Base-by-base conservation (phyloP, 805 yeast species). In the Wickerhamiella kurtzmanii region DNA sequence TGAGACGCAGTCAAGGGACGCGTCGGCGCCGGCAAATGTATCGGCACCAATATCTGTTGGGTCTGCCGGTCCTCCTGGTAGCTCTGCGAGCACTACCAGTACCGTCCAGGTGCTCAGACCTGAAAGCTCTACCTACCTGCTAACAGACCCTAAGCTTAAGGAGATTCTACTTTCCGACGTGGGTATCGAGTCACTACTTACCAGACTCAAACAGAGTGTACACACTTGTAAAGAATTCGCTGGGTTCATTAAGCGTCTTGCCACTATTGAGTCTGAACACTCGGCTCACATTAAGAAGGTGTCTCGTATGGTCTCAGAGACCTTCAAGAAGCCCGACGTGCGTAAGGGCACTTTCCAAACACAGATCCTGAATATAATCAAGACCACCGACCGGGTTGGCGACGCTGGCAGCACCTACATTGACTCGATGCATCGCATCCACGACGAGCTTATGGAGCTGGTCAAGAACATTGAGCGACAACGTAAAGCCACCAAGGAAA, bases 201-300 rank as follows among this genome's bases (percentile, higher is more conserved):
- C 71, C 1, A 71, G 94, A 38, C 70, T 88, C 48, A 89, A 89
- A 64, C 89, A 81, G 62, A 77, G 87, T 48, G 71, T 88, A 40
- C 71, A 72, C 50, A 79, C 94, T 0, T 80, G 94, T 53, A 95
- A 87, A 57, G 97, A 92, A 59, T 80, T 86, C 56, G 71, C 85
- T 22, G 76, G 77, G 54, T 92, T 76, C 62, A 68, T 89, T 47
- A 82, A 81, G 60, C 83, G 80, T 64, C 81, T 83, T 56, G 86
- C 86, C 22, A 66, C 74, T 32, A 72, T 80, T 45, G 96, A 86
- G 62, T 83, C 80, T 53, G 94, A 82, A 48, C 83, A 85, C 53
- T 76, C 76, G 38, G 72, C 73, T 47, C 94, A 85, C 56, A 64
- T 85, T 53, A 77, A 77, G 56, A 84, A 87, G 64, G 76, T 80